These are phyloP conservation scores for Trichoderma citrinoviride DNA, from an alignment of 2,329 filamentous ascomycete species.

Conservation along the genomic window DNA sequence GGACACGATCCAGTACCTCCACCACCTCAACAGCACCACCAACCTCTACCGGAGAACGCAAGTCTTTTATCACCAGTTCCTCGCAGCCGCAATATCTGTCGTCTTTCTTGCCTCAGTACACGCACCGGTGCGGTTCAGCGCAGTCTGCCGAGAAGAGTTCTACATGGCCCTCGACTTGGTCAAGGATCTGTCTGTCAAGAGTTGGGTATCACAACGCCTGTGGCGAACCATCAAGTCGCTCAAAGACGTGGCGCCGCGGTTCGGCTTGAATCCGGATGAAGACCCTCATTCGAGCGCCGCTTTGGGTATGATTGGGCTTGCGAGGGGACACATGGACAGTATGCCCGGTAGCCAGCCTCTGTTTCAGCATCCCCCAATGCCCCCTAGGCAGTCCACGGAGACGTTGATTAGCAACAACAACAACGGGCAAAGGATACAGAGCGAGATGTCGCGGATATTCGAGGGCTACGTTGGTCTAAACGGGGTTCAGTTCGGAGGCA, in stretches of 20 bases:
- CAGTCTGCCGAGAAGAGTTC: conserved; percentile 69
- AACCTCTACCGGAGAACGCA: conserved; percentile 70
- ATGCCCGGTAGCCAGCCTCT: conserved; percentile 25
- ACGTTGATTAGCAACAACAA: conserved; percentile 28
- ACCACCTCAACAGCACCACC: conserved; percentile 67
- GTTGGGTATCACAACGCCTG: conserved; percentile 67
- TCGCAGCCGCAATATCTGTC: conserved; percentile 71
- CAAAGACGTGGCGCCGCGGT: conserved; percentile 67
- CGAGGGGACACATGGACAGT: conserved; percentile 39
- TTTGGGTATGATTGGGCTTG: conserved; percentile 55
- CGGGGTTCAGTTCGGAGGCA: conserved; percentile 34
- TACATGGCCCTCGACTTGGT: conserved; percentile 75
- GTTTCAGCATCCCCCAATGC: conserved; percentile 29
- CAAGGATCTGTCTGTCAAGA: conserved; percentile 67
- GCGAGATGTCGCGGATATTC: conserved; percentile 51
- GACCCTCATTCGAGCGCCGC: conserved; percentile 53
- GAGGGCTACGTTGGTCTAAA: conserved; percentile 40
- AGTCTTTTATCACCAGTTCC: conserved; percentile 77
- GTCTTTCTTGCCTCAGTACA: conserved; percentile 75
- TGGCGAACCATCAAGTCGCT: conserved; percentile 71
- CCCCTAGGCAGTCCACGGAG: conserved; percentile 9
- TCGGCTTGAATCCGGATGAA: conserved; percentile 55
- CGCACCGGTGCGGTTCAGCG: conserved; percentile 68
- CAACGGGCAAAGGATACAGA: conserved; percentile 52
- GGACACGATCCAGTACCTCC: conserved; percentile 70